Base-by-base conservation (phyloP, 768 basidiomycete species). In the Psilocybe cubensis region DNA sequence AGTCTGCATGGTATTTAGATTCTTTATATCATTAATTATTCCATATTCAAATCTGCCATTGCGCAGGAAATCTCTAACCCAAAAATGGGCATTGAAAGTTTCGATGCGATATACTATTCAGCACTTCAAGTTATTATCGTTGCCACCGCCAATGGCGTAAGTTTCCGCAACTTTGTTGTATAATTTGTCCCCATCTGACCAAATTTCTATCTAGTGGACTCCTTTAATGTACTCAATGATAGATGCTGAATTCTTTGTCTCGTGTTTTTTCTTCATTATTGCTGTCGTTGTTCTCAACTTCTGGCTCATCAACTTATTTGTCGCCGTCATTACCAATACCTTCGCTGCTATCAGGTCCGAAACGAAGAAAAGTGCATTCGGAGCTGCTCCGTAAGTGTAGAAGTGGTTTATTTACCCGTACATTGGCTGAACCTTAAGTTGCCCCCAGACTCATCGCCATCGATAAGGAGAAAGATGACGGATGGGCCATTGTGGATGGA, bases 301-400 rank as follows among this genome's bases (percentile, higher is more conserved):
- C 69, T 94, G 92, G 92, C 79, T 96, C 56, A 88, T 96, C 78
- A 94, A 95, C 69, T 72, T 97, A 42, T 91, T 96, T 68, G 92
- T 97, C 54, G 95, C 96, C 17, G 94, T 97, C n/a, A 96, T 96
- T 60, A 93, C 94, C 25, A 91, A 94, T 66, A 92, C 92, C 0
- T 98, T 98, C 70, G 85, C 86, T 17, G 91, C 90, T 14, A 97
- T 97, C 58, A 79, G 93, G 31, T 81, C 85, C 3, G 88, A 93
- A 66, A 97, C 96, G 2, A 84, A 87, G 69, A 90, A 89, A 69
- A 94, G 92, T 70, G 96, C 96, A 0, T 98, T 98, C 69, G 94
- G 94, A 31, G 92, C 92, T 27, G 86, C 83, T 3, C 78, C 82
- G 87, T 88, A 70, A 48, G 86, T 78, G n/a, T 9, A 10, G 14